phyloP scores from a whole-genome alignment of 176 grass and related monocot genomes.

The Cenchrus fungigraminus region DNA sequence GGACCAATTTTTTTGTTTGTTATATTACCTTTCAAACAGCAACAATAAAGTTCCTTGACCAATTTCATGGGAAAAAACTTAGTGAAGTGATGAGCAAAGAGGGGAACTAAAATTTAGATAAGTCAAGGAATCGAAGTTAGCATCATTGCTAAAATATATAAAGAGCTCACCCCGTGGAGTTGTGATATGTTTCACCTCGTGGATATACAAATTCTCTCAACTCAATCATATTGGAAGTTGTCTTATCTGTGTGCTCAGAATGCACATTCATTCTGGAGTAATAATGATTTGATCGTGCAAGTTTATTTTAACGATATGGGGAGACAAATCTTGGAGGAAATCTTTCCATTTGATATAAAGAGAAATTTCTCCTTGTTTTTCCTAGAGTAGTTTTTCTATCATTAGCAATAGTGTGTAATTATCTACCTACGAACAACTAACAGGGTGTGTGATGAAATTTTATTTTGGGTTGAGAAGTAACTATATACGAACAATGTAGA shows the following conservation, averaged over 20 bases:
- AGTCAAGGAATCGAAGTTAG: not conserved
- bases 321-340: not conserved
- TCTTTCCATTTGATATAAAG: not conserved
- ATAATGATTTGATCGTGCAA: not conserved
- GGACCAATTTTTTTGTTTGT: not conserved
- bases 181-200: constrained; percentile 19
- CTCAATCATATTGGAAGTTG: not conserved
- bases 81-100: not conserved
- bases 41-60: not conserved
- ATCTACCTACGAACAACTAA: not conserved
- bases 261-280: constrained; percentile 9
- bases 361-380: not conserved
- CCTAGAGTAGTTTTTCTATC: not conserved
- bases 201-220: not conserved
- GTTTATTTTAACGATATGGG: not conserved
- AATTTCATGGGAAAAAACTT: not conserved
- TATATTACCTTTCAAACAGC: not conserved
- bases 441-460: not conserved
- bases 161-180: not conserved
- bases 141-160: not conserved
- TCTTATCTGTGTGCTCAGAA: not conserved
- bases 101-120: not conserved
- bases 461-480: not conserved
- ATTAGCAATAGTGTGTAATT: not conserved
- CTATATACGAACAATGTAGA: not conserved